These are phyloP conservation scores for Entophlyctis luteolus DNA, from an alignment of 192 early-diverging fungal species.

Conservation along the genomic window DNA sequence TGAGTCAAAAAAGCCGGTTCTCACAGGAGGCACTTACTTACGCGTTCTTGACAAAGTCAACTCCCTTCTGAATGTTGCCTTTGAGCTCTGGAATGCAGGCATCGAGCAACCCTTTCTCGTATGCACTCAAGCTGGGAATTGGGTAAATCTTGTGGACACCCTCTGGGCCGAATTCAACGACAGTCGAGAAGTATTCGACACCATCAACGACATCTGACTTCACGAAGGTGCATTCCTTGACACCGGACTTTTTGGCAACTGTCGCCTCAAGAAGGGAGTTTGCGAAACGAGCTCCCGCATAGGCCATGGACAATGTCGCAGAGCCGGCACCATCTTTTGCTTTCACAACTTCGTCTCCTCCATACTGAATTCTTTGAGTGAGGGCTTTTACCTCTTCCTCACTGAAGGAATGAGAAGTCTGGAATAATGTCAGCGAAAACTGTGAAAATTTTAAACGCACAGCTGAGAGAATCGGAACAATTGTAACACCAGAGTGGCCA, in stretches of 20 bases:
- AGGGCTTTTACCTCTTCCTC: constrained; percentile 53
- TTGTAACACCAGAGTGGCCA: constrained; percentile 68
- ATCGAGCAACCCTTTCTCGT: constrained; percentile 55
- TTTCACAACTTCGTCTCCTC: constrained; percentile 68
- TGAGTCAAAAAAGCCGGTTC: no score
- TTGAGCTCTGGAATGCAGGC: constrained; percentile 58
- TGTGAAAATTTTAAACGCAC: constrained; percentile 31
- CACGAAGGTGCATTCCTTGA: constrained; percentile 59
- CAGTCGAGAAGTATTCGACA: constrained; percentile 57
- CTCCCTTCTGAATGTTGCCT: constrained; percentile 68
- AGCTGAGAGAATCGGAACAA: constrained; percentile 56
- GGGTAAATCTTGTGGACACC: constrained; percentile 56
- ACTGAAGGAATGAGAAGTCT: constrained; percentile 48
- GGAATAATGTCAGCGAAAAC: not conserved
- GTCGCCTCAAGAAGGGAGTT: constrained; percentile 50
- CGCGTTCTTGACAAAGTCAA: constrained; percentile 65
- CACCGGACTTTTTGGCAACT: constrained; percentile 52
- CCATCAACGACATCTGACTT: constrained; percentile 45
- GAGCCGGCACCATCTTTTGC: constrained; percentile 63
- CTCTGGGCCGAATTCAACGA: constrained; percentile 56
- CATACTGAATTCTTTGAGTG: constrained; percentile 62
- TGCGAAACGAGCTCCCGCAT: constrained; percentile 58
- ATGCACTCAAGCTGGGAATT: constrained; percentile 43
- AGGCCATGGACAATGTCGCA: constrained; percentile 64
- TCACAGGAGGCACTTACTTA: constrained; percentile 15